Evolutionary conservation across 2,329 filamentous ascomycete genomes (phyloP).

Genomic region (Phoma sp.): DNA sequence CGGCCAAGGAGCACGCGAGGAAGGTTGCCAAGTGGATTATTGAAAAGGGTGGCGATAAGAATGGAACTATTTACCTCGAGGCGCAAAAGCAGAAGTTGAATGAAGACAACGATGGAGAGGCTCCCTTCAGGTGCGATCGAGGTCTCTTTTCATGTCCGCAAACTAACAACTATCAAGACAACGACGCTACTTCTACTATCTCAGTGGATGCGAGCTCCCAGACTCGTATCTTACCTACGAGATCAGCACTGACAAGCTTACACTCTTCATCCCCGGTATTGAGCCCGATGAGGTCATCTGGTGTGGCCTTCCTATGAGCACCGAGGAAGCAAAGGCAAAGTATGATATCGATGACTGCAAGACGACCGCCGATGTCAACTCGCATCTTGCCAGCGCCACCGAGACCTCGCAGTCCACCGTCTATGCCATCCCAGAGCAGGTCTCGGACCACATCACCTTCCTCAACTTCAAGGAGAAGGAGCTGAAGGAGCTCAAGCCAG

Average conservation of each 20-base stretch:
- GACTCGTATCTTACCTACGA: conserved; percentile 86
- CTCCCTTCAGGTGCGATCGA: conserved; percentile 76
- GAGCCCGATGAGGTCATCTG: conserved; percentile 92
- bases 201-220: conserved; percentile 83
- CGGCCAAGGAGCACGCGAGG: conserved; percentile 85
- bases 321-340: conserved; percentile 74
- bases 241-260: conserved; percentile 74
- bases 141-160: no score
- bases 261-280: conserved; percentile 88
- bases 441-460: conserved; percentile 76
- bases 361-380: conserved; percentile 76
- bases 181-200: conserved; percentile 92
- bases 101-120: conserved; percentile 87
- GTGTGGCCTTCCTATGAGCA: conserved; percentile 83
- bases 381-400: conserved; percentile 66
- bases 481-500: conserved; percentile 60
- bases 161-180: conserved; percentile 64
- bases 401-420: conserved; percentile 61
- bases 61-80: conserved; percentile 86
- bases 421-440: conserved; percentile 80
- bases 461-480: conserved; percentile 73
- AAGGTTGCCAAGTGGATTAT: conserved; percentile 83
- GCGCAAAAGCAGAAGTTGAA: conserved; percentile 80
- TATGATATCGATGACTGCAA: conserved; percentile 75
- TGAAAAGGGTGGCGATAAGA: conserved; percentile 67